Conservation (phyloP, 2,329 filamentous ascomycete genomes). For the Macrophomina pseudophaseolina region DNA sequence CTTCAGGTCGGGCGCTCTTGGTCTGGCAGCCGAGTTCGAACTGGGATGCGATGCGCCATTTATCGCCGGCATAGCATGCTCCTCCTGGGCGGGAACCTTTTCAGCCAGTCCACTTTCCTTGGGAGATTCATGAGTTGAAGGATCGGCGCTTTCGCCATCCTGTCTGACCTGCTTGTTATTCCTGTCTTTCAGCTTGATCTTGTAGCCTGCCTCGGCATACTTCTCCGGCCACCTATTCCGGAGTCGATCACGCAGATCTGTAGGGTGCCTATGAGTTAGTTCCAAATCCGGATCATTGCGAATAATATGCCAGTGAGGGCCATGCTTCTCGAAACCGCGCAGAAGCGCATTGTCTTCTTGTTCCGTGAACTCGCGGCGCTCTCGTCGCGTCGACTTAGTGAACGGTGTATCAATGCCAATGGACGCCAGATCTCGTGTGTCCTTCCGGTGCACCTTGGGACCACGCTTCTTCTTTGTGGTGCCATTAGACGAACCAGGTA, state of each 20-base stretch:
- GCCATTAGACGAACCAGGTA: not conserved
- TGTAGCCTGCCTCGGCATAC: constrained; percentile 57
- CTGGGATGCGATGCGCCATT: not conserved
- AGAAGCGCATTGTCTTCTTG: constrained; percentile 64
- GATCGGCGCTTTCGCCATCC: constrained; percentile 13
- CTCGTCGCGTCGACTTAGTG: constrained; percentile 56
- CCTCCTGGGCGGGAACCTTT: not conserved
- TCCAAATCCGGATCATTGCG: constrained; percentile 59
- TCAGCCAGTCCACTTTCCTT: not conserved
- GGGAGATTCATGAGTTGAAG: not conserved
- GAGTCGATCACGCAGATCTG: constrained; percentile 67
- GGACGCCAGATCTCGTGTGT: constrained; percentile 41
- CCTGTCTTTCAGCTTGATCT: constrained; percentile 42
- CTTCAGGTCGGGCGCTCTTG: constrained; percentile 27
- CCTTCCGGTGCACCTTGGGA: constrained; percentile 32
- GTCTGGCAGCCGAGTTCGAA: constrained; percentile 1
- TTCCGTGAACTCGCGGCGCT: constrained; percentile 60
- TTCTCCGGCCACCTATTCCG: constrained; percentile 63
- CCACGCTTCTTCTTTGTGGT: constrained; percentile 21
- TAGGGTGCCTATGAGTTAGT: constrained; percentile 53
- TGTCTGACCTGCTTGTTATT: constrained; percentile 29
- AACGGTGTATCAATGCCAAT: constrained; percentile 59
- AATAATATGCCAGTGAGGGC: constrained; percentile 65
- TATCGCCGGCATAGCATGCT: not conserved
- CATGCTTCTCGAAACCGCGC: constrained; percentile 63